A percentile compares a stretch with the other conserved stretches of the same genome.
Evolutionary conservation across 2,329 filamentous ascomycete genomes (phyloP).

Genomic region (Dothideomycetes sp.): DNA sequence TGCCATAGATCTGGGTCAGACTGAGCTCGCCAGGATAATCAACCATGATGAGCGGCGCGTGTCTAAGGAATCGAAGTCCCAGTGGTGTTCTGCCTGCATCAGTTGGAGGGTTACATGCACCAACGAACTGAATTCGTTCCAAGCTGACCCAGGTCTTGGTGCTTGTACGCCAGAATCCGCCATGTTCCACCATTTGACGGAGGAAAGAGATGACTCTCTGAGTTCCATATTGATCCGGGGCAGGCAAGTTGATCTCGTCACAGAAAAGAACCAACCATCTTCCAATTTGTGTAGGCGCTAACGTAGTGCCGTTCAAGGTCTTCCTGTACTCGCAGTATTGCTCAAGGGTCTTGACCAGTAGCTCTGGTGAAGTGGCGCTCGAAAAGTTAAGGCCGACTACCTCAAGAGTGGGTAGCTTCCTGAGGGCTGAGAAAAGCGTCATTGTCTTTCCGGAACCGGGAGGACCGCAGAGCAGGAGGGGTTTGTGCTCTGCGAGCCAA

Average conservation of each 20-base stretch:
- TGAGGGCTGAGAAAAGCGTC: constrained; percentile 94
- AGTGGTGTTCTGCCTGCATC: constrained; percentile 94
- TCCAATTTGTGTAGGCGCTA: constrained; percentile 92
- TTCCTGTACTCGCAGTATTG: constrained; percentile 99
- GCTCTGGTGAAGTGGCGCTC: constrained; percentile 92
- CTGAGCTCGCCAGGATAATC: constrained; percentile 96
- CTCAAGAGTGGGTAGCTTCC: constrained; percentile 97
- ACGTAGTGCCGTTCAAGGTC: constrained; percentile 88
- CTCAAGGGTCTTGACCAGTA: constrained; percentile 98
- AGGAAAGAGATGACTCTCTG: constrained; percentile 96
- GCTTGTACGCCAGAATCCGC: constrained; percentile 95
- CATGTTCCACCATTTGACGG: constrained; percentile 94
- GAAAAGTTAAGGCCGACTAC: constrained; percentile 99
- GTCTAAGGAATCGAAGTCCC: constrained; percentile 84
- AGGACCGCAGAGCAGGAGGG: constrained; percentile 87
- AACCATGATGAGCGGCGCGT: constrained; percentile 98
- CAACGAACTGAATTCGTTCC: constrained; percentile 97
- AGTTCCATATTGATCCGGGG: constrained; percentile 93
- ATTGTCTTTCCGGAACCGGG: constrained; percentile 99
- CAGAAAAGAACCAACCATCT: constrained; percentile 98
- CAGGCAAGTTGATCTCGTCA: constrained; percentile 97
- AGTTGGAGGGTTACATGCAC: constrained; percentile 95
- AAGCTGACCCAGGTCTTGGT: constrained; percentile 98
- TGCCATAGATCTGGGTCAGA: constrained; percentile 93
- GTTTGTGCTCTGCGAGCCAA: constrained; percentile 98